Percentiles rank a stretch among this genome's conserved stretches.
phyloP scores from a whole-genome alignment of 495 filamentous ascomycete species.

The Penicillium angulare region DNA sequence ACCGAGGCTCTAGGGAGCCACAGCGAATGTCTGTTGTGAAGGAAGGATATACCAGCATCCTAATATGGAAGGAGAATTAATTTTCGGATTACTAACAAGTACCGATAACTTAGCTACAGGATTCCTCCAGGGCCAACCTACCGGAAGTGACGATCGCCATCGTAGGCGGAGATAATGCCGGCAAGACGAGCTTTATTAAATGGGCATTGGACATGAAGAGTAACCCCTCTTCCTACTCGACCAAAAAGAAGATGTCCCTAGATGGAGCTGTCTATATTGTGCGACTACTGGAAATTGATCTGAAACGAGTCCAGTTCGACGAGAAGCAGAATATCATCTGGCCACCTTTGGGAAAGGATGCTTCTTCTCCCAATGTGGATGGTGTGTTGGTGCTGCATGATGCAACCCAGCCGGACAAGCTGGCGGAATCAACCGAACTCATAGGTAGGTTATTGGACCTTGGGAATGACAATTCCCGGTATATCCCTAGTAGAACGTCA shows the following conservation, averaged over 20 bases:
- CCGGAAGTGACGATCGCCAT: conserved; percentile 78
- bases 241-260: conserved; percentile 69
- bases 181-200: conserved; percentile 89
- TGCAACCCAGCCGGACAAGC: conserved; percentile 70
- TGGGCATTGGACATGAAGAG: conserved; percentile 68
- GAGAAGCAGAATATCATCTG: conserved; percentile 65
- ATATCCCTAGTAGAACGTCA: not conserved
- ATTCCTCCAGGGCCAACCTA: conserved; percentile 24
- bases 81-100: conserved; percentile 19
- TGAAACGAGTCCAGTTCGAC: conserved; percentile 35
- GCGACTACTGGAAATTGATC: conserved; percentile 73
- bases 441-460: conserved; percentile 38
- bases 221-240: conserved; percentile 54
- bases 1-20: not conserved
- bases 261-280: conserved; percentile 76
- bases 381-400: conserved; percentile 85
- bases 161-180: conserved; percentile 74
- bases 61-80: not conserved
- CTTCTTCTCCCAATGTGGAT: conserved; percentile 70
- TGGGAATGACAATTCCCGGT: not conserved
- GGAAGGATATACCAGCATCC: too few species aligned
- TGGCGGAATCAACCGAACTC: conserved; percentile 63
- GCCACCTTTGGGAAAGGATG: conserved; percentile 69
- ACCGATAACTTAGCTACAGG: conserved; percentile 14
- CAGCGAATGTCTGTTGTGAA: too few species aligned